These are phyloP conservation scores for Oryza coarctata DNA, from an alignment of 176 grass and related monocot genomes.

Conservation along the genomic window DNA sequence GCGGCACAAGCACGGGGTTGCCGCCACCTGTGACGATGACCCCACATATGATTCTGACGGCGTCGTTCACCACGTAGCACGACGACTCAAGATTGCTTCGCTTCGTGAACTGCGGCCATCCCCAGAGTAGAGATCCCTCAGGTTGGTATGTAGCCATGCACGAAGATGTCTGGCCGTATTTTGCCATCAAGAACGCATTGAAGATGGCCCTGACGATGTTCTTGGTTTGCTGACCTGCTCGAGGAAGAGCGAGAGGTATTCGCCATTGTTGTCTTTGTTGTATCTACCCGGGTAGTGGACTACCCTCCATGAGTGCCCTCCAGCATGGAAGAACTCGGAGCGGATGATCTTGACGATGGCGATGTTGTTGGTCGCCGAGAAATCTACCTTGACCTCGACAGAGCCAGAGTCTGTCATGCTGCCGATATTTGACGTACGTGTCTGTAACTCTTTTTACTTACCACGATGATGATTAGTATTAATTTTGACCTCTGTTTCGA, in stretches of 20 bases:
- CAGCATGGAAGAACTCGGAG: background rate
- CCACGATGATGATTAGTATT: too few relatives aligned
- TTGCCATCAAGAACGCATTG: background rate
- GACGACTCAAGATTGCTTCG: background rate
- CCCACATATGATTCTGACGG: background rate
- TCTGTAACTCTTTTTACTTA: too few relatives aligned
- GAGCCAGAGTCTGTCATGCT: too few relatives aligned
- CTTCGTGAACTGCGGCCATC: background rate
- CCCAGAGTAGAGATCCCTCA: accelerated
- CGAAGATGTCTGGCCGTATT: background rate
- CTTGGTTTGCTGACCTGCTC: background rate
- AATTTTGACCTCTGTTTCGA: too few relatives aligned
- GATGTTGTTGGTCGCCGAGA: too few relatives aligned
- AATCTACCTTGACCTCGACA: too few relatives aligned
- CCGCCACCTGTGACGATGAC: background rate
- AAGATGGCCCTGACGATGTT: conserved; percentile 8
- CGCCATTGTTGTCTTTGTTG: background rate
- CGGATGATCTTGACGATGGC: background rate
- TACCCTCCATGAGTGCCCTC: conserved; percentile 6
- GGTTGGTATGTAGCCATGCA: background rate
- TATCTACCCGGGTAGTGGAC: background rate
- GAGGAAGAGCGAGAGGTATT: conserved; percentile 15
- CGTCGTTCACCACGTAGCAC: background rate
- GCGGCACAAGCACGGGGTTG: background rate
- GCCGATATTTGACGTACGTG: too few relatives aligned